These are phyloP conservation scores for Hymenoscyphus infarciens DNA, from an alignment of 2,329 filamentous ascomycete genomes.

Conservation along the genomic window DNA sequence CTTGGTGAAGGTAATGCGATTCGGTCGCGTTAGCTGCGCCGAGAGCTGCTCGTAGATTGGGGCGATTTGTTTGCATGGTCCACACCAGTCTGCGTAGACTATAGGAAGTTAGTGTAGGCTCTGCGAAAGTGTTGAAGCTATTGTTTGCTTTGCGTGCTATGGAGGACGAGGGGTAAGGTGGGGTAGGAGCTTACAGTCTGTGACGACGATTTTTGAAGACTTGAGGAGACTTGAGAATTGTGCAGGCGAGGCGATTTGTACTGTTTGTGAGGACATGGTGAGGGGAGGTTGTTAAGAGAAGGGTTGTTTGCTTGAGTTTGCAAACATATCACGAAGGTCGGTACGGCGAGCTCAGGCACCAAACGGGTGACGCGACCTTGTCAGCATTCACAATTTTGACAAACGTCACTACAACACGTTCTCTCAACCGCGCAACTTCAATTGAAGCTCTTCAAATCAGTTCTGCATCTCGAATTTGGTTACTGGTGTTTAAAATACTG, in stretches of 20 bases:
- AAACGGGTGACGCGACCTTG: constrained; percentile 8
- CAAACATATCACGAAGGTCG: neutral
- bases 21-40: constrained; percentile 63
- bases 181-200: constrained; percentile 68
- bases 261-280: constrained; percentile 34
- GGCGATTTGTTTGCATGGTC: constrained; percentile 77
- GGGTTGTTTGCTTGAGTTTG: constrained; percentile 1
- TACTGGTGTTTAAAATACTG: too few relatives aligned
- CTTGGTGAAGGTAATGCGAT: constrained; percentile 78
- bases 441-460: neutral
- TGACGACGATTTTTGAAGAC: constrained; percentile 74
- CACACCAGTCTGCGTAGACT: constrained; percentile 90
- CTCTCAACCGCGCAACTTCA: neutral
- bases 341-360: constrained; percentile 4
- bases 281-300: neutral
- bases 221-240: constrained; percentile 68
- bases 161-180: constrained; percentile 29
- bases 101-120: constrained; percentile 10
- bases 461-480: neutral
- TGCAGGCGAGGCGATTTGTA: constrained; percentile 50
- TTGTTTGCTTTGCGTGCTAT: constrained; percentile 2
- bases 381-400: neutral
- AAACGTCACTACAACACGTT: neutral
- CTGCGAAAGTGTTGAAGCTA: constrained; percentile 4
- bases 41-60: constrained; percentile 80